Base-by-base conservation (phyloP, 1,284 basidiomycete species). In the Microbotryomycetes sp. region DNA sequence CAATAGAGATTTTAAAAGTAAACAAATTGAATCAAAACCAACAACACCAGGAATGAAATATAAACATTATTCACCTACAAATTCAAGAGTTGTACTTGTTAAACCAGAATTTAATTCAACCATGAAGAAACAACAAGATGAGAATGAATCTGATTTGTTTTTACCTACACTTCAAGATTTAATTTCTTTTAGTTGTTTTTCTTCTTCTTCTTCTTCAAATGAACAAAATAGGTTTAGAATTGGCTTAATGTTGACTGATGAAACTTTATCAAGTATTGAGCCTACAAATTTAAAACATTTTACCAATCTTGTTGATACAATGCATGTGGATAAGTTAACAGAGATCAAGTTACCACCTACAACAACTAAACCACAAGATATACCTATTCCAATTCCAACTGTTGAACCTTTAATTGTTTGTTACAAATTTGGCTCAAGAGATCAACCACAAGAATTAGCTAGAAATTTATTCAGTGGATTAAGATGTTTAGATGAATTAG, bases 31-130 rank as follows among this genome's bases (percentile, higher is more conserved):
- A 73, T 29, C 58, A 25, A 79, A 80, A 52, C 83, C 85, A 1
- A 93, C 91, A 1, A 98, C 96, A 0, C 96, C 96, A 0, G 96
- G 96, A n/a, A 97, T 97, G 93, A 99, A 99, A 78, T 99, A 99
- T 76, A 83, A 88, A 56, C 96, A 99, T 78, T 99, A 99, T 75
- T 89, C 92, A 28, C 94, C 94, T 1, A 80, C 84, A 1, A 84
- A 91, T 14, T 89, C 91, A 2, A 87, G 93, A 23, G 84, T 83
- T 28, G 80, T 96, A 6, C 77, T 94, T 29, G 79, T 83, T 60
- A 84, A 47, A 25, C 51, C 54, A 42, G n/a, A n/a, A n/a, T n/a
- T n/a, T n/a, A n/a, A n/a, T n/a, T n/a, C n/a, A n/a, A n/a, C n/a
- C n/a, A n/a, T n/a, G n/a, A n/a, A n/a, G n/a, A 26, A 29, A 14